These are phyloP conservation scores for Hypomontagnella monticulosa DNA, from an alignment of 495 filamentous ascomycete species.

Conservation along the genomic window DNA sequence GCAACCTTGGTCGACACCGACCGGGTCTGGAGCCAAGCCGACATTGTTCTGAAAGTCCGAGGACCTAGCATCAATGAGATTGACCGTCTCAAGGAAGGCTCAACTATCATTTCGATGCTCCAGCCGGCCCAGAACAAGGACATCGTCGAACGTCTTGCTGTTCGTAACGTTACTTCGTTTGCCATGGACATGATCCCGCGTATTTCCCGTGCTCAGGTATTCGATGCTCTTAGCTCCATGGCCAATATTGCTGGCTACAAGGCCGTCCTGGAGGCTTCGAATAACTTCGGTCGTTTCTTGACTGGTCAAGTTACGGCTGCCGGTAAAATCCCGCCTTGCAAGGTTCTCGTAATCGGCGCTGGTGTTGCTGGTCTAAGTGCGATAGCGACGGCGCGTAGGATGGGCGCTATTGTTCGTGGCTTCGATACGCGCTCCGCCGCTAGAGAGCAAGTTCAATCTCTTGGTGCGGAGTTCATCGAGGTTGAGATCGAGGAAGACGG, in stretches of 20 bases:
- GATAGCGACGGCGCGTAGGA: conserved; percentile 78
- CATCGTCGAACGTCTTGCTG: conserved; percentile 72
- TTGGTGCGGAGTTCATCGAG: conserved; percentile 85
- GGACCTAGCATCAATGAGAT: conserved; percentile 73
- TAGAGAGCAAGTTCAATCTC: conserved; percentile 83
- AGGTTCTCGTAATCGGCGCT: conserved; percentile 83
- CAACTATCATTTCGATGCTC: conserved; percentile 77
- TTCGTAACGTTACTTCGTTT: conserved; percentile 71
- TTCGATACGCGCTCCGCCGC: conserved; percentile 83
- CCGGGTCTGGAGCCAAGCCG: conserved; percentile 70
- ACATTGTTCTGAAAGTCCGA: conserved; percentile 83
- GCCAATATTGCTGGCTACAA: conserved; percentile 90
- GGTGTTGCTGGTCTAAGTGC: conserved; percentile 84
- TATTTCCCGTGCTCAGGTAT: conserved; percentile 82
- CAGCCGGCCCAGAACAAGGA: conserved; percentile 77
- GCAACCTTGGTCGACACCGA: conserved; percentile 72
- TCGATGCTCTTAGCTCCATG: conserved; percentile 85
- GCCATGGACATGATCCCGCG: conserved; percentile 88
- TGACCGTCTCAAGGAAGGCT: conserved; percentile 66
- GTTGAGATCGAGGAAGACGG: conserved; percentile 86
- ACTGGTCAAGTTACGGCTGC: conserved; percentile 86
- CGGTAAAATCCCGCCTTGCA: conserved; percentile 82
- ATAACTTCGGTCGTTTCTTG: conserved; percentile 82
- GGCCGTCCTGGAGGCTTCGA: conserved; percentile 82
- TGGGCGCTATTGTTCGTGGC: conserved; percentile 85